Base-by-base conservation (phyloP, 441 rosid species). In the Manihot esculenta region DNA sequence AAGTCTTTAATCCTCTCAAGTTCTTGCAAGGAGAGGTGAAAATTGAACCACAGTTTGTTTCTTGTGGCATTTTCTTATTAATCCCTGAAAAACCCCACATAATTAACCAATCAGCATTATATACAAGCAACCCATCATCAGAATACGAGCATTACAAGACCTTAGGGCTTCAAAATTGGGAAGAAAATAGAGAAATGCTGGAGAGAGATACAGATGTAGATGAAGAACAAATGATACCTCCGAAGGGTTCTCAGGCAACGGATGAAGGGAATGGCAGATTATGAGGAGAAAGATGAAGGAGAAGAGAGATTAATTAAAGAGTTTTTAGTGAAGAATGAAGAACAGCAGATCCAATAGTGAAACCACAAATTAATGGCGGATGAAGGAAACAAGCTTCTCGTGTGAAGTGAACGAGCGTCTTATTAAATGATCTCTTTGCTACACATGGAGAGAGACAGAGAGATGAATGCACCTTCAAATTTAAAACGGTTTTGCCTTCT, bases 31-130 rank as follows among this genome's bases (percentile, higher is more conserved):
- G 86, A 68, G 90, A 83, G 18, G 62, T 65, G 51, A 79, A 83
- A 14, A 74, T 35, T 58, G 80, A 41, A 56, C 62, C 74, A 14
- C 30, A 45, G 57, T 76, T 51, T 72, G 70, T 71, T 78, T 89
- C 98, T 79, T 89, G 95, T 49, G 93, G 95, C 94, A 90, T 49
- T 0, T 65, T 24, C 62, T n/a, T n/a, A n/a, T n/a, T 48, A 10
- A 38, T 21, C 59, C 21, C 77, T 53, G 62, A 48, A 18, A 54
- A 51, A 55, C 59, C 15, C 21, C 51, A 38, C 33, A 30, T 30
- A 35, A 35, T 4, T 30, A 2, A 5, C 41, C 41, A 35, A 6
- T 35, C 7, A 35, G 41, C 4, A 35, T 30, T 4, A 30, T 30
- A 30, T 4, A 30, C 35, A 30, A 30, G 35, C 2, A 30, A 30